phyloP scores from a whole-genome alignment of 331 rosid genomes.

The Arachis monticola region DNA sequence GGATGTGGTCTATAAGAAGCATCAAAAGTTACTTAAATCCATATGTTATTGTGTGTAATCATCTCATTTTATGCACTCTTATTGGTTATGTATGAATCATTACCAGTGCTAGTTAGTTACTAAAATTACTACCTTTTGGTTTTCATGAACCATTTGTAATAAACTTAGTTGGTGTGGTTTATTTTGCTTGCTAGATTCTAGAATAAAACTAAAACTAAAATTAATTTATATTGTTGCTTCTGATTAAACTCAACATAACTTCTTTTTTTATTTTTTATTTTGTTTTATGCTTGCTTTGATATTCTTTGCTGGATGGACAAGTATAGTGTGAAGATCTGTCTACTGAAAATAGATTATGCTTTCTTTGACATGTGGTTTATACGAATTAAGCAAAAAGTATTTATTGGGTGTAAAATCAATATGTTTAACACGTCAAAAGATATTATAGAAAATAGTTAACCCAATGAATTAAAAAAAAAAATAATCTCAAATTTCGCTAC shows the following conservation, averaged over 20 bases:
- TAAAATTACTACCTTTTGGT: slow-evolving; percentile 26
- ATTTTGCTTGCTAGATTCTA: neutral
- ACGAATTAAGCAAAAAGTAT: slow-evolving; percentile 3
- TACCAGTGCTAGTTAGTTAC: neutral
- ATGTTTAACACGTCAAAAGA: neutral
- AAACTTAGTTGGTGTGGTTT: slow-evolving; percentile 5
- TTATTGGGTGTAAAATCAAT: neutral
- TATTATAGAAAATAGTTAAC: too few relatives aligned
- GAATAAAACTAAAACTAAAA: neutral
- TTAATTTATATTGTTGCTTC: slow-evolving; percentile 20
- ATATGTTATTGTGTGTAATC: slow-evolving; percentile 11
- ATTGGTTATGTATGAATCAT: neutral
- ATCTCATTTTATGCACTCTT: slow-evolving; percentile 5
- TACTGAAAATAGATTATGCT: slow-evolving; percentile 14
- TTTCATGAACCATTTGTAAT: slow-evolving; percentile 38
- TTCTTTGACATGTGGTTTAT: slow-evolving; percentile 20
- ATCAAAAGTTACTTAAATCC: neutral
- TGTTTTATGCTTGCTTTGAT: slow-evolving; percentile 26
- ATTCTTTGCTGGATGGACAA: slow-evolving; percentile 48
- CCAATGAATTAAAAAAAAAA: too few relatives aligned
- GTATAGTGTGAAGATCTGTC: slow-evolving; percentile 22
- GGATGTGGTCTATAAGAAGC: slow-evolving; percentile 43
- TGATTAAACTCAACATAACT: neutral
- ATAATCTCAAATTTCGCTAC: too few relatives aligned
- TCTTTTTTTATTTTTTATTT: neutral